Base-by-base conservation (phyloP, 352 stramenopile species). In the Pelagophyceae sp. region DNA sequence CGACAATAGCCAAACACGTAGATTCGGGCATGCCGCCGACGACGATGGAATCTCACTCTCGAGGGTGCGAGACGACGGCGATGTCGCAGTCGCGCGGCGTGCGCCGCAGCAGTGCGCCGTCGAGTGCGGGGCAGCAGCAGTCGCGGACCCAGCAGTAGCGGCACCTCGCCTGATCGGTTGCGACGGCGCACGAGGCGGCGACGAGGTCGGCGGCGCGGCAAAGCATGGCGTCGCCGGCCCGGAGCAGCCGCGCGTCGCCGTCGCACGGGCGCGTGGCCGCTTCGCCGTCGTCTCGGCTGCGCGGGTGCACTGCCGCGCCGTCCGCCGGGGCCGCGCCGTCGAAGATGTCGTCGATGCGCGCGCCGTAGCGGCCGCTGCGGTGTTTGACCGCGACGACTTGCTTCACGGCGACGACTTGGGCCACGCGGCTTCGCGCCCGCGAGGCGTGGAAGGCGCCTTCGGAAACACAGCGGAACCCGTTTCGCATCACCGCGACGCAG, bases 391-490 rank as follows among this genome's bases (percentile, higher is more conserved):
- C 45, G 45, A 54, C 54, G 54, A 15, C 54, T 15, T 27, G 45
- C 45, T 54, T 54, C 45, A 54, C 45, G 45, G 45, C 45, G 45
- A 54, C 54, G 54, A 15, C 54, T 15, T 27, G 54, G 15, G 54
- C 54, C 15, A 15, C 54, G 54, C 54, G 54, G 11, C 54, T 15
- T 27, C 15, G 2, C 54, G 54, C 29, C 54, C 11, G 20, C 54
- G 54, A 63, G 54, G 54, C 54, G 54, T 63, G 54, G 54, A 63
- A 63, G 25, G 54, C 54, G 15, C 45, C 45, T 54, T 54, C 45
- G 45, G 45, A 11, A 23, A 54, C 45, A 23, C 45, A 23, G 45
- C 45, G 45, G 11, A 54, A 11, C 11, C 11, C 23, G 45, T 54
- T 23, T 11, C 23, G 45, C 45, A 23, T 23, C 11, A 23, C 11